Base-by-base conservation (phyloP, 2,329 filamentous ascomycete genomes). In the Xylariomycetidae sp. region DNA sequence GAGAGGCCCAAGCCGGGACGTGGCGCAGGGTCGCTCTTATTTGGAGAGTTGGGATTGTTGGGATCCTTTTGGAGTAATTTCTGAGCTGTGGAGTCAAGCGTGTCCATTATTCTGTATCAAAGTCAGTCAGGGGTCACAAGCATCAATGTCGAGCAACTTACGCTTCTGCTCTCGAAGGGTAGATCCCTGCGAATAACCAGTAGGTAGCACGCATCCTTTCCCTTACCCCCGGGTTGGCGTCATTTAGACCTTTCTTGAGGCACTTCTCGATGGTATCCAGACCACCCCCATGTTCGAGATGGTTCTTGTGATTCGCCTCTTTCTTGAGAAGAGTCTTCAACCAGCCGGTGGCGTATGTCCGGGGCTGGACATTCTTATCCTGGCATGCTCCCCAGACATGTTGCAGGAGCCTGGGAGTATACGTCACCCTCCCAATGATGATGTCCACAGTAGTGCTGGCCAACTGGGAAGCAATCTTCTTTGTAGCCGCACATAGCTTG, bases 341-440 rank as follows among this genome's bases (percentile, higher is more conserved):
- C 92, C 92, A 98, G 6, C 75, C 81, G 3, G 84, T 72, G 2
- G 82, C 83, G 58, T 82, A 94, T 2, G 77, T 77, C 41, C 92
- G 80, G 12, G 89, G 83, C 53, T 92, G 85, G 3, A 89, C 82
- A 53, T 96, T 97, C 67, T 96, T 97, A 65, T 98, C 90, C 56
- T 94, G 84, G 42, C 77, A 84, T 16, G 90, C 89, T 34, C 68
- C 66, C 67, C 80, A 85, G 30, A 97, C 69, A 51, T 97, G 90
- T 57, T 94, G 85, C 70, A 96, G 74, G 42, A 96, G 72, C 17
- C 88, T 82, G 39, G 72, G 67, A 41, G 74, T 89, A 62, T 90
- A 97, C 0, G 88, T 82, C 18, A 84, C 83, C 48, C 83, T 81
- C 42, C 79, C 76, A 43, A 97, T 75, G 33, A 98, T 81, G 14